Conservation (phyloP, 2,329 filamentous ascomycete species). For the Monosporascus sp. region DNA sequence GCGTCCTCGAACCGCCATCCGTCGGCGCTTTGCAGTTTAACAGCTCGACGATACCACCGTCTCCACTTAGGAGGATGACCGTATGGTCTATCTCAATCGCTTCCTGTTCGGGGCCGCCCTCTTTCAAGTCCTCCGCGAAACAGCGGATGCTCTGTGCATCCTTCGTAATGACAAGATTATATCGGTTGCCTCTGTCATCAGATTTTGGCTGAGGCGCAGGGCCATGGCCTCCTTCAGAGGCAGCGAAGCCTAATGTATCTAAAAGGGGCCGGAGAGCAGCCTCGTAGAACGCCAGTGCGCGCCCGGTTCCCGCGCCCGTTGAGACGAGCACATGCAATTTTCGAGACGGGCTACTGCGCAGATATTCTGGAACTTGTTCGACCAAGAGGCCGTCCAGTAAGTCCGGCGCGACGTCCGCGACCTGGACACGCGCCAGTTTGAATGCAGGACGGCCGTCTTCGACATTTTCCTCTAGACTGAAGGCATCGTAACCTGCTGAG, state of each 20-base stretch:
- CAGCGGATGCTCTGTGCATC: conserved; percentile 59
- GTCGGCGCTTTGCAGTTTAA: conserved; percentile 54
- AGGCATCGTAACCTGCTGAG: conserved; percentile 27
- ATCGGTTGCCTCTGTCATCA: conserved; percentile 23
- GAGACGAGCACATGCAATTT: conserved; percentile 63
- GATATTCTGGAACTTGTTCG: conserved; percentile 33
- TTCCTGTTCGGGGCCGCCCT: too few species aligned
- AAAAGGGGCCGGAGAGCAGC: conserved; percentile 53
- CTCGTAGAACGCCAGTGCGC: conserved; percentile 52
- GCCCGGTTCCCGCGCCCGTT: conserved; percentile 57
- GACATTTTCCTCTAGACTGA: conserved; percentile 33
- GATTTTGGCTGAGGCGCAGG: conserved; percentile 2
- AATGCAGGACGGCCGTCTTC: conserved; percentile 20
- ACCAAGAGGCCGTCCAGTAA: conserved; percentile 34
- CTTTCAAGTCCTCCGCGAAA: conserved; percentile 43
- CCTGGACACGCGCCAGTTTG: conserved; percentile 22
- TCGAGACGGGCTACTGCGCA: conserved; percentile 15
- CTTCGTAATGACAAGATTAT: conserved; percentile 57
- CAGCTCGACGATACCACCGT: conserved; percentile 80
- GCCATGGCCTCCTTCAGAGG: conserved; percentile 5
- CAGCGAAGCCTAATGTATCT: conserved; percentile 34
- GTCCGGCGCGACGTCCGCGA: conserved; percentile 30
- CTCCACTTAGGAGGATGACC: conserved; percentile 77
- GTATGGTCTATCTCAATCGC: conserved; percentile 38
- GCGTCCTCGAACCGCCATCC: conserved; percentile 2